These are phyloP conservation scores for Helichrysum umbraculigerum DNA, from an alignment of 129 eudicot species.

Conservation along the genomic window DNA sequence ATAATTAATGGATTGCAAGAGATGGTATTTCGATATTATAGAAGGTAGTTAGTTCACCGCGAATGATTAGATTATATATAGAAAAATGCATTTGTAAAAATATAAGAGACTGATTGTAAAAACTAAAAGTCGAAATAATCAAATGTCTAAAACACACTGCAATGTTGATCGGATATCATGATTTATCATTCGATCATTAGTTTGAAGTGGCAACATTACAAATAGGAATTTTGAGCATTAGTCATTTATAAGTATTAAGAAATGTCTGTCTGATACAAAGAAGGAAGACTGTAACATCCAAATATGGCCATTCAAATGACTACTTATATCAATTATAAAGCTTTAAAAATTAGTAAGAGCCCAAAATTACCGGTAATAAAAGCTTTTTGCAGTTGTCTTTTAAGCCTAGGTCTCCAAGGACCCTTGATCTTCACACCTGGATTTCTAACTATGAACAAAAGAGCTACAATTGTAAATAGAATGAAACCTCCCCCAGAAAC, in stretches of 20 bases:
- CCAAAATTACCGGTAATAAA: slow-evolving; percentile 58
- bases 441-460: slow-evolving; percentile 40
- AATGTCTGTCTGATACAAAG: no score
- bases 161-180: no score
- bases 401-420: slow-evolving; percentile 69
- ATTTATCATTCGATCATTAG: no score
- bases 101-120: background rate
- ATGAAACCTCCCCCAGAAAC: slow-evolving; percentile 40
- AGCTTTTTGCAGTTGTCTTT: slow-evolving; percentile 83
- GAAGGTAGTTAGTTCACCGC: no score
- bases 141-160: background rate
- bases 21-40: no score
- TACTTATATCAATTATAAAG: no score
- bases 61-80: background rate
- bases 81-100: background rate
- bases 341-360: background rate
- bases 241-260: no score
- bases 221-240: no score
- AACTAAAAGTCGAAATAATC: background rate
- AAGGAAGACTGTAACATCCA: no score
- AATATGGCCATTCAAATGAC: no score
- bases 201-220: no score
- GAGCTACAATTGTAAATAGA: slow-evolving; percentile 29
- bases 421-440: slow-evolving; percentile 46
- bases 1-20: no score